phyloP scores from a whole-genome alignment of 192 early-diverging fungal species.

The Coemansia sp. region DNA sequence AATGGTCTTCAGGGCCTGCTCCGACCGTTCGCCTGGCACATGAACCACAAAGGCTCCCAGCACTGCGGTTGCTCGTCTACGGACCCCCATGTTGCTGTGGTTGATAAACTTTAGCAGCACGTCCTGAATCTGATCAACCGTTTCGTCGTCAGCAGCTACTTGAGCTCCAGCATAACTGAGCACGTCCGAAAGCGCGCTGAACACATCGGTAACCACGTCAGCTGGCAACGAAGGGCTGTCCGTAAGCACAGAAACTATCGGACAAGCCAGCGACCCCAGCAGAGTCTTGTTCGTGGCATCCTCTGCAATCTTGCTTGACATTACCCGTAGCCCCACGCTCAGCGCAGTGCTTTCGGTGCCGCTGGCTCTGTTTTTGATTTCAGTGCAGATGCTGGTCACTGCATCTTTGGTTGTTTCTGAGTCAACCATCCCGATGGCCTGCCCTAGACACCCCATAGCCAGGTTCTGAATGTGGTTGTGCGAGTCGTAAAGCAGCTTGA shows the following conservation, averaged over 20 bases:
- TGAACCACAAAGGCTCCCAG: slow-evolving; percentile 44
- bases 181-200: slow-evolving; percentile 30
- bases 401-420: slow-evolving; percentile 11
- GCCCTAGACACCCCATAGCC: slow-evolving; percentile 42
- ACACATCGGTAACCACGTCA: slow-evolving; percentile 21
- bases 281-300: slow-evolving; percentile 13
- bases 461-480: slow-evolving; percentile 51
- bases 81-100: slow-evolving; percentile 21
- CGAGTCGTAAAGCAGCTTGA: slow-evolving; percentile 23
- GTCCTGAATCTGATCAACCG: slow-evolving; percentile 18
- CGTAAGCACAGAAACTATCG: slow-evolving; percentile 26
- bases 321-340: slow-evolving; percentile 35
- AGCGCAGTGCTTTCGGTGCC: slow-evolving; percentile 19
- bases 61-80: slow-evolving; percentile 35
- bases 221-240: slow-evolving; percentile 10
- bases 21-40: slow-evolving; percentile 32
- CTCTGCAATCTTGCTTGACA: slow-evolving; percentile 25
- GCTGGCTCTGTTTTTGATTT: slow-evolving; percentile 11
- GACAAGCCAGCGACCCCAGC: slow-evolving; percentile 28
- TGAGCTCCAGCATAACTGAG: slow-evolving; percentile 27
- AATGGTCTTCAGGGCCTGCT: slow-evolving; percentile 30
- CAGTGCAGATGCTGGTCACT: slow-evolving; percentile 20
- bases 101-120: slow-evolving; percentile 28
- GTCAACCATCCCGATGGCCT: slow-evolving; percentile 23
- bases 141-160: slow-evolving; percentile 17